Evolutionary conservation across 495 filamentous ascomycete genomes (phyloP), one percentile per base, ranked within the genome.

Genomic region (Penicillium mononematosum): DNA sequence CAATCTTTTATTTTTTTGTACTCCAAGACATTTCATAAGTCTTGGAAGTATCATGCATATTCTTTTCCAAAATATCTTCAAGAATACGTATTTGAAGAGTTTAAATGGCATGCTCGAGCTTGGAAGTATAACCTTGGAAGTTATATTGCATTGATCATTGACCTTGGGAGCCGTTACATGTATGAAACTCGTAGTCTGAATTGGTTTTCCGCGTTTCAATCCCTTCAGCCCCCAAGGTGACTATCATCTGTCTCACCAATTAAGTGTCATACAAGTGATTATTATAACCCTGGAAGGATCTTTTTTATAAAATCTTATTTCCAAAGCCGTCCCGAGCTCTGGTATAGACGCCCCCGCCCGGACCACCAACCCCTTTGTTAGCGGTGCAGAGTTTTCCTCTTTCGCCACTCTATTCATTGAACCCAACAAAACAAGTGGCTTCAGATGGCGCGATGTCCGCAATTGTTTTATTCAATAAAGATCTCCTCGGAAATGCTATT

Each of bases 351-450:
- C 52, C 51, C 16, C 43, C 38, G 51, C 51, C 51, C 51, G 53
- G 53, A 29, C 53, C 51, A 54, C 34, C 48, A 41, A 42, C 50
- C 50, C 50, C 38, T 52, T 42, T 55, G 43, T 42, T 55, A 47
- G 53, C 53, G 42, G 31, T 19, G 42, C 42, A 46, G 44, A 45
- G 20, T 47, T 55, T 55, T 55, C 19, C 4, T 34, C 24, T 39
- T 55, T 55, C 47, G 53, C 53, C 53, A 55, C 53, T 55, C 34
- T 14, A 20, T 22, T 24, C 14, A 45, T n/a, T 27, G 44, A 38
- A 39, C 53, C 53, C 53, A 55, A 55, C 53, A 55, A 47, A 55
- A 55, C 31, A 55, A 12, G 32, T 47, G 53, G 53, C 53, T 55
- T 19, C n/a, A 39, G 14, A 42, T 52, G 34, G 49, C 49, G 34